Base-by-base conservation (phyloP, 2,329 filamentous ascomycete genomes). In the Fusarium sp. region DNA sequence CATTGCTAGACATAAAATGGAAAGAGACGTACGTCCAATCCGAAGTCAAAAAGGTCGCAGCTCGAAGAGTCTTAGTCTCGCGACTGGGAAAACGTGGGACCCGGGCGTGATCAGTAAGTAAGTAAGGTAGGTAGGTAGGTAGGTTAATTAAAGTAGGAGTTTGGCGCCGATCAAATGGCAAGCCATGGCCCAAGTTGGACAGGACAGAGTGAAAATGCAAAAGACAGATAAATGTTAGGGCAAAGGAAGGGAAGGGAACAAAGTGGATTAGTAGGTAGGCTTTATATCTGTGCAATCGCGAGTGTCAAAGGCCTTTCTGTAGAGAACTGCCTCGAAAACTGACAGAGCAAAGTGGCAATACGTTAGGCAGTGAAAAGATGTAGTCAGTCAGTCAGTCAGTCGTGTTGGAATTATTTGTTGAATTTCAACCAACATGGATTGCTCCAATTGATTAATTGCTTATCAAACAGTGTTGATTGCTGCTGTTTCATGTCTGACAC, bases 1-100 rank as follows among this genome's bases (percentile, higher is more conserved):
- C 78, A 80, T 51, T 80, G 67, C 77, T 72, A 30, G 8, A 30
- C 23, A 23, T 23, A 64, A 60, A 71, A 34, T 49, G 42, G 51
- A 45, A 36, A 40, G 42, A 6, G 3, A 23, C 23, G 33, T 30
- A 23, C 23, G 33, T 30, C 50, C 31, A 55, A 49, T 45, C 53
- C 53, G 55, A 69, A 61, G 49, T 57, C 52, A 52, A 40, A 51
- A 40, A 57, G 51, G 51, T 62, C 56, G 46, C 47, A 60, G 56
- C 54, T 71, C 60, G 56, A 53, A 52, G 54, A 54, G 63, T 70
- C 49, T 55, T 70, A 72, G 67, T 66, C 68, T 72, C 52, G 57
- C 60, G 57, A 67, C 47, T 52, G 38, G 54, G 52, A 47, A 54
- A 58, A 58, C 53, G 41, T 52, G 57, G 46, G 47, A 72, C 69